phyloP scores from a whole-genome alignment of 2,329 filamentous ascomycete species.

The Fusarium solani-melongenae region DNA sequence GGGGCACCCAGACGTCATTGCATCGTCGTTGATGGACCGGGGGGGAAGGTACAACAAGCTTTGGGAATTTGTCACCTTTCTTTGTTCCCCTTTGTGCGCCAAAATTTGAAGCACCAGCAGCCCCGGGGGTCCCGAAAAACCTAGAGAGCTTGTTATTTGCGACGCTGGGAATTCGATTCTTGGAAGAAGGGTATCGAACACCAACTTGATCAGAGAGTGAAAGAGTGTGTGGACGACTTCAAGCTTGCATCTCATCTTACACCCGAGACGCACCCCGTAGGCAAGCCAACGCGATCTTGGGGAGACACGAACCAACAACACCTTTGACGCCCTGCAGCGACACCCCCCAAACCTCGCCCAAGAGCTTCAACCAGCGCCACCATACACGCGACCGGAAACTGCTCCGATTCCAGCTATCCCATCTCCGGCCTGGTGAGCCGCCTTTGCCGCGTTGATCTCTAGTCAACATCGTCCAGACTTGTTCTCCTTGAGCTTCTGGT shows the following conservation, averaged over 20 bases:
- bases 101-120: not conserved
- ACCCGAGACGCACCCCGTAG: not conserved
- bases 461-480: slow-evolving; percentile 12
- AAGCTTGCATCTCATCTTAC: not conserved
- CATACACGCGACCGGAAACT: slow-evolving; percentile 6
- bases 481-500: not conserved
- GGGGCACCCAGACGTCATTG: not conserved
- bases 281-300: not conserved
- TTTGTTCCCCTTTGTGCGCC: slow-evolving; percentile 17
- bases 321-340: not conserved
- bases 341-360: not conserved
- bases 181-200: not conserved
- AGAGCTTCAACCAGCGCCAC: slow-evolving; percentile 5
- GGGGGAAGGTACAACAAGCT: not conserved
- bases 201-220: not conserved
- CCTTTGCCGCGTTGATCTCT: slow-evolving; percentile 29
- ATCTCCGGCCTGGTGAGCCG: slow-evolving; percentile 17
- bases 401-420: slow-evolving; percentile 3
- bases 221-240: not conserved
- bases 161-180: not conserved
- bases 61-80: slow-evolving; percentile 11
- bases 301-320: slow-evolving; percentile 1
- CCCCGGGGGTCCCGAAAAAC: slow-evolving; percentile 10
- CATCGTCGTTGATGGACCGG: slow-evolving; percentile 11
- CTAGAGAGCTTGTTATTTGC: not conserved